These are phyloP conservation scores for Flaveria linearis DNA, from an alignment of 129 eudicot genomes.

Conservation along the genomic window DNA sequence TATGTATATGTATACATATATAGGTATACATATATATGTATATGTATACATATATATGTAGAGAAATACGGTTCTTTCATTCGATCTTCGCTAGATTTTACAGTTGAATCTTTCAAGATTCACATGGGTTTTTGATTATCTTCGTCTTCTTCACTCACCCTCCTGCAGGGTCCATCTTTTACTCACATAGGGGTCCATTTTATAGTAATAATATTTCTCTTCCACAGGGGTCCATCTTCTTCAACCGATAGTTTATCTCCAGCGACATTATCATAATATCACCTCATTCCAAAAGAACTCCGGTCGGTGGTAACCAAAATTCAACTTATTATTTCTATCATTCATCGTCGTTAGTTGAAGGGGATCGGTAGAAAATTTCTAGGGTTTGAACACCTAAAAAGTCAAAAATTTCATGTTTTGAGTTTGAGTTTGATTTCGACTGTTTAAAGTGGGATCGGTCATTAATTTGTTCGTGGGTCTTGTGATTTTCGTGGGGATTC, in stretches of 20 bases:
- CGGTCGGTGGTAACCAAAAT: not conserved
- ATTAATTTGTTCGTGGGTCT: constrained; percentile 20
- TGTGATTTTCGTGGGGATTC: not conserved
- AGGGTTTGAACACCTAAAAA: constrained; percentile 37
- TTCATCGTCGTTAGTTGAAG: not conserved
- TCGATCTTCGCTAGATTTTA: constrained; percentile 40
- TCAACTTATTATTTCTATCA: constrained; percentile 10
- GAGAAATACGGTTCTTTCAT: constrained; percentile 26
- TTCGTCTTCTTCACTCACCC: constrained; percentile 22
- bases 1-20: no score
- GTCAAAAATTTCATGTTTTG: constrained; percentile 13
- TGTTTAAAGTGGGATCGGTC: constrained; percentile 20
- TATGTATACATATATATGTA: no score
- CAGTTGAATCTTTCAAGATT: constrained; percentile 27
- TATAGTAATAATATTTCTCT: no score
- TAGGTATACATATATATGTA: no score
- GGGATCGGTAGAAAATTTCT: no score
- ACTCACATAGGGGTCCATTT: constrained; percentile 6
- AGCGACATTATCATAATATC: constrained; percentile 18
- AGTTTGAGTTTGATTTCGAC: constrained; percentile 15
- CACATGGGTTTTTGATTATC: constrained; percentile 29
- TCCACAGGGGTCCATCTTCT: no score
- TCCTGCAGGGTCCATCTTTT: constrained; percentile 28
- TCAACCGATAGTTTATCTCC: constrained; percentile 44
- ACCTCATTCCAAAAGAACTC: not conserved